phyloP scores from a whole-genome alignment of 73 alveolate species.

The Paramecium primaurelia region DNA sequence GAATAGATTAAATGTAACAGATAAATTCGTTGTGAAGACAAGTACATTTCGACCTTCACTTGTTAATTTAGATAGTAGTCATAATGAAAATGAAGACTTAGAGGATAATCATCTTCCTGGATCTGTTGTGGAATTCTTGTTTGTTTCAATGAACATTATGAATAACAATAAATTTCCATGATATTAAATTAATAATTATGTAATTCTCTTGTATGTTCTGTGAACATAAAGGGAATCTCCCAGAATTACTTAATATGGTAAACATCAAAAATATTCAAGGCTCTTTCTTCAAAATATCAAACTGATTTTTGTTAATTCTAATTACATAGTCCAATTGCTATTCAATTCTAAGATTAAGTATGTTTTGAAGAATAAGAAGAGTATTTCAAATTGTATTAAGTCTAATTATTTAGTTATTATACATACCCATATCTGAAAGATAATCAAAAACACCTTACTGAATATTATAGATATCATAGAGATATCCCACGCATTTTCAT shows the following conservation, averaged over 20 bases:
- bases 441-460: background rate
- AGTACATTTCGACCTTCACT: background rate
- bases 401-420: background rate
- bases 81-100: background rate
- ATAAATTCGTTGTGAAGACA: background rate
- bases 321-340: background rate
- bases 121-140: background rate
- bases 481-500: slow-evolving; percentile 28
- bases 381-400: background rate
- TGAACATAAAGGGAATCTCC: background rate
- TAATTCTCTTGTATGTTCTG: background rate
- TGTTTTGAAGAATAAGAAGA: slow-evolving; percentile 2
- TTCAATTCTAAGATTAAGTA: background rate
- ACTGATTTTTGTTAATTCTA: background rate
- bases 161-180: background rate
- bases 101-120: background rate
- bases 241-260: slow-evolving; percentile 14
- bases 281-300: background rate
- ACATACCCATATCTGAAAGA: slow-evolving; percentile 8
- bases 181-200: background rate
- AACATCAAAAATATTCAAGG: background rate
- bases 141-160: background rate
- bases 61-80: background rate
- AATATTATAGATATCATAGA: slow-evolving; percentile 25
- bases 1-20: background rate